Evolutionary conservation across 352 stramenopile species (phyloP), one percentile per base, ranked within the genome.

Genomic region (Pythium utonaiense): DNA sequence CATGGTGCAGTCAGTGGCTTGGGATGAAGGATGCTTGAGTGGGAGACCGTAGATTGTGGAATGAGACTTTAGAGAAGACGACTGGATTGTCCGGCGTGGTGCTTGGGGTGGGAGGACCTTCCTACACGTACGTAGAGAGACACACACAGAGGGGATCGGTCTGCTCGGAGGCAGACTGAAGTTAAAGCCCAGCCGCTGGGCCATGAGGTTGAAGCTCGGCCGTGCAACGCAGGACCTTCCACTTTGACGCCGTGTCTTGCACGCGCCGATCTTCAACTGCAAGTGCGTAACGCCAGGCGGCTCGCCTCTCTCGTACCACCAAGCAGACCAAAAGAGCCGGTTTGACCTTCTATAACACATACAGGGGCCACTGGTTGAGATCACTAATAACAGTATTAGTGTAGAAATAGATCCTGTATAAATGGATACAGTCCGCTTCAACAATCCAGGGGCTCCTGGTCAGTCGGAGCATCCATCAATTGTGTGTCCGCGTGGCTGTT

Each of bases 1-100:
- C 66, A 72, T 72, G 19, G 47, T 31, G 12, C 31, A 68, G n/a
- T n/a, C n/a, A n/a, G n/a, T n/a, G 55, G 0, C 42, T 41, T 16
- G 60, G 55, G 6, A 55, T 38, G 38, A 66, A 62, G 14, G 51
- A 55, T 52, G 25, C 13, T 70, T 66, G 47, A 27, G 36, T 34
- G 14, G 55, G 42, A 38, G 36, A 49, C 56, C 34, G 56, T 49
- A 47, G 51, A 48, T 38, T 55, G 30, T 27, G 42, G 55, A 62
- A 50, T 62, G 55, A 27, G 40, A 34, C 1, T 22, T 40, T 10
- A 10, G n/a, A n/a, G n/a, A n/a, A n/a, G n/a, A n/a, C n/a, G n/a
- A n/a, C n/a, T n/a, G n/a, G n/a, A n/a, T n/a, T n/a, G n/a, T n/a
- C n/a, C n/a, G n/a, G n/a, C n/a, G n/a, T n/a, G n/a, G n/a, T n/a